Conservation (phyloP, 257 asterid species). For the Salvia splendens region DNA sequence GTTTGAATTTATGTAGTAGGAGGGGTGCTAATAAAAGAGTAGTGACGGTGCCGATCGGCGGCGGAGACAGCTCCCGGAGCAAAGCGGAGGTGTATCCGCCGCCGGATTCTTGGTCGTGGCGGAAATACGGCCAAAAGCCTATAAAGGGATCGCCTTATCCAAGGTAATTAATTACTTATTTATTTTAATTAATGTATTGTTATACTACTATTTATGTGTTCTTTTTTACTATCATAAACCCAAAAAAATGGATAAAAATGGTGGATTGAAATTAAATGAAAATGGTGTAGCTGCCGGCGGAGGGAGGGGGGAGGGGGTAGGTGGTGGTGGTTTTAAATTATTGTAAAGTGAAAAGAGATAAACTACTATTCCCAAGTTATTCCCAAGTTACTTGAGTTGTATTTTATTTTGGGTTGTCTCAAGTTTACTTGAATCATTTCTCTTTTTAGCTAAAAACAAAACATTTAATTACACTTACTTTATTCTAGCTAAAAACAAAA, state of each 20-base stretch:
- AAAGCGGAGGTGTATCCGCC: conserved; percentile 80
- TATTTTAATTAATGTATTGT: background rate
- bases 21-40: conserved; percentile 62
- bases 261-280: background rate
- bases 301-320: conserved; percentile 25
- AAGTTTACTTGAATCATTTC: no score
- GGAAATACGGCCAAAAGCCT: conserved; percentile 87
- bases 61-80: conserved; percentile 46
- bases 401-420: no score
- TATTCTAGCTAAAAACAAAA: no score
- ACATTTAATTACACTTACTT: no score
- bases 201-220: no score
- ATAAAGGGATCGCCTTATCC: conserved; percentile 87
- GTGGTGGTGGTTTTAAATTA: conserved; percentile 27
- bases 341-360: background rate
- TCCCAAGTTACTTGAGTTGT: no score
- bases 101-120: conserved; percentile 93
- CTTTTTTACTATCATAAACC: background rate
- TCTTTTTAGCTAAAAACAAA: no score
- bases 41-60: conserved; percentile 57
- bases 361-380: no score
- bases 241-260: no score
- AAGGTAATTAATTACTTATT: conserved; percentile 43
- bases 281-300: background rate
- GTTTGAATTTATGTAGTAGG: conserved; percentile 29